phyloP scores from a whole-genome alignment of 2,329 filamentous ascomycete species.

The Neoascochyta sp. region DNA sequence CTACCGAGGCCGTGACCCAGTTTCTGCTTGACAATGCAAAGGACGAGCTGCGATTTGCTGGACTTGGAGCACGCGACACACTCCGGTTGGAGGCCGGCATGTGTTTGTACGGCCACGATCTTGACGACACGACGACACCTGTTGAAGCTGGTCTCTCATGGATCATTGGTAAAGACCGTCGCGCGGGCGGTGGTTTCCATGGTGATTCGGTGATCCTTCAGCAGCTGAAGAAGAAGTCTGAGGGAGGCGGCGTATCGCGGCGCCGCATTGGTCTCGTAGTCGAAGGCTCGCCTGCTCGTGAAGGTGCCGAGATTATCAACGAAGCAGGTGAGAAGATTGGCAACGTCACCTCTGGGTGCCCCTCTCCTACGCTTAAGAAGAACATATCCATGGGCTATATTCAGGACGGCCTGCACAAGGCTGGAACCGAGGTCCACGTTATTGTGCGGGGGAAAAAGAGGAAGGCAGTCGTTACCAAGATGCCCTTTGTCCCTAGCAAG shows the following conservation, averaged over 20 bases:
- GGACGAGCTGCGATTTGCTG: constrained; percentile 73
- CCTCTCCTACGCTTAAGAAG: constrained; percentile 77
- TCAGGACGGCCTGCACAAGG: constrained; percentile 75
- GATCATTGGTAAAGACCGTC: constrained; percentile 80
- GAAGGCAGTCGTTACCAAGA: constrained; percentile 73
- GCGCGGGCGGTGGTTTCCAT: constrained; percentile 71
- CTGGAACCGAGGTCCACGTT: constrained; percentile 75
- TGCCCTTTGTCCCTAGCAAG: constrained; percentile 81
- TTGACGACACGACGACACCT: constrained; percentile 73
- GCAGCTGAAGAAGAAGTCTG: constrained; percentile 72
- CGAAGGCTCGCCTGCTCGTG: constrained; percentile 81
- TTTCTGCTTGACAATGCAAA: constrained; percentile 60
- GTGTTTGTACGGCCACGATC: constrained; percentile 99
- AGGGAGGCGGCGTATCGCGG: constrained; percentile 64
- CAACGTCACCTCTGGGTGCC: constrained; percentile 81
- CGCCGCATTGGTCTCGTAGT: constrained; percentile 78
- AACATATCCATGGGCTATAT: constrained; percentile 98
- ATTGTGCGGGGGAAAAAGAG: constrained; percentile 72
- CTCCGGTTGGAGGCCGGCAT: constrained; percentile 93
- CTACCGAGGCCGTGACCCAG: constrained; percentile 64
- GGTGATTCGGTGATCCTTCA: constrained; percentile 73
- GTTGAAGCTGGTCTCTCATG: constrained; percentile 66
- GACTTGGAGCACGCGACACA: constrained; percentile 85
- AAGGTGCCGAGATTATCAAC: constrained; percentile 76
- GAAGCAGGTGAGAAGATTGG: constrained; percentile 67